Base-by-base conservation (phyloP, 164 flowering plant genomes). In the Akebia trifoliata region DNA sequence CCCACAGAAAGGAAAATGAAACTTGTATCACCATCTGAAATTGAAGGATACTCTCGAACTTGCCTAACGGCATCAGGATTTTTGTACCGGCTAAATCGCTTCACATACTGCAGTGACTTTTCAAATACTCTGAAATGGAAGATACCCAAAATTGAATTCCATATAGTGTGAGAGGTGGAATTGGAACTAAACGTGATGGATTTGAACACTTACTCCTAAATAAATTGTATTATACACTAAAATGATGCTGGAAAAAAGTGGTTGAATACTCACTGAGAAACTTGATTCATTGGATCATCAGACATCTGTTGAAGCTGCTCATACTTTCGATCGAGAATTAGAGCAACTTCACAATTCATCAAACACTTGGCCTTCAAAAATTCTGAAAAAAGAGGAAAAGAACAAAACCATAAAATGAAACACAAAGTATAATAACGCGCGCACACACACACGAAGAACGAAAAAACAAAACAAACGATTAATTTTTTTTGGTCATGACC, bases 21-120 rank as follows among this genome's bases (percentile, higher is more conserved):
- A 46, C 20, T 54, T 36, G 14, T 18, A 36, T 54, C 35, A 30
- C 11, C n/a, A 8, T 46, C 9, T 5, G 17, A 30, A 65, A 56
- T 49, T 25, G 10, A 66, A 81, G 96, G 92, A 88, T 91, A 91
- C 95, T 94, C 99, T 76, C 99, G 77, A 59, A 86, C 97, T 77
- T 94, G 99, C 69, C 87, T 72, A 50, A 94, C 96, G 51, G 99
- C 92, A 73, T 94, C 99, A 31, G 95, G 89, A 65, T 93, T 87
- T 62, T 84, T 87, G 60, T 90, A 93, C n/a, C 99, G 86, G 76
- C 99, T 94, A 60, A 94, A 94, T 48, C 97, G 92, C 77, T 90
- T 90, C 63, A 94, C 99, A 76, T 94, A 94, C 73, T 90, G 99
- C 74, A 80, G 72, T 17, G 99, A 94, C 76, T 90, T 94, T 70